Evolutionary conservation across 2,329 filamentous ascomycete genomes (phyloP), one percentile per base, ranked within the genome.

Genomic region (Cadophora malorum): DNA sequence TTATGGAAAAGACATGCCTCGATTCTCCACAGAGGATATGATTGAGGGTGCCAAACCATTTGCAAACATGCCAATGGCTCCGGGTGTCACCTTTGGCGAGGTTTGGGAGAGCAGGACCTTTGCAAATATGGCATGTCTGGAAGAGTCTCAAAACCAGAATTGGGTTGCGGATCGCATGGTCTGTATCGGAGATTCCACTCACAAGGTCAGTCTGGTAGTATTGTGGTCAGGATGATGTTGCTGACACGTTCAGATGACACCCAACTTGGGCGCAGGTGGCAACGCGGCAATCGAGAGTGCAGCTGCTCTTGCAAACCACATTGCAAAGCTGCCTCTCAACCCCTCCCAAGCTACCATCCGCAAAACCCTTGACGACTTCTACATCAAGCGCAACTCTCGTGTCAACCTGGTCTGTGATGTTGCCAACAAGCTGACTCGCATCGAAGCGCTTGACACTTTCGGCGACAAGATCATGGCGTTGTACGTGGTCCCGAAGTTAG

Each of bases 201-300:
- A 74, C 55, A 73, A 73, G 61, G 64, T 79, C 71, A 69, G 63
- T 62, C 28, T 28, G n/a, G 31, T 41, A 21, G 25, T 55, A 33
- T 25, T 21, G n/a, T 21, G 21, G 19, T 25, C 19, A 52, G 35
- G 4, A 19, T 23, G 31, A 23, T 25, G n/a, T 2, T 5, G 23
- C 56, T 59, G 12, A 59, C n/a, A 2, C 6, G 12, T 59, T 25
- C 25, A 65, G 60, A 67, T 69, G 68, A 70, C 70, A 14, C 64
- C 67, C 10, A 71, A 70, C 58, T 47, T 75, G 19, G 79, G 79
- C 3, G 77, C 78, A 66, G 80, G 80, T 0, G 79, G 76, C 19
- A 81, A 81, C 67, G 73, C 69, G 9, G 79, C 78, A 1, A 79
- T 80, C 12, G 80, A 82, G 67, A 76, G 75, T 67, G 78, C 76